These are phyloP conservation scores for Amesomyces nigricolor DNA, from an alignment of 2,329 filamentous ascomycete species.

Conservation along the genomic window DNA sequence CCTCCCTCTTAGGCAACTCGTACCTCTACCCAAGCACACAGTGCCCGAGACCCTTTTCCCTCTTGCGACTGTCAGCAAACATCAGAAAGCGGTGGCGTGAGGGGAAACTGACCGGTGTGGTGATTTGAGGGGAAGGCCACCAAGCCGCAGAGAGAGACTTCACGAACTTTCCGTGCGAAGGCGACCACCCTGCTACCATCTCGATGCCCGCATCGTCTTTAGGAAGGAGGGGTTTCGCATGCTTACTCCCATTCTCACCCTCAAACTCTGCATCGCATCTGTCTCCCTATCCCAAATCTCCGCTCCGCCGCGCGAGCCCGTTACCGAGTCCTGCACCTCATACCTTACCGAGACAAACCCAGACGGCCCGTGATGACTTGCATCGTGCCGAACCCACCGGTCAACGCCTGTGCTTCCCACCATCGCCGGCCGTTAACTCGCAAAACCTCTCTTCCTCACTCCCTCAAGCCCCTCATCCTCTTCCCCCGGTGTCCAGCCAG, in stretches of 20 bases:
- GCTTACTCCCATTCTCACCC: neutral
- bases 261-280: no score
- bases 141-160: neutral
- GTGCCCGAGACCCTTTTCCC: neutral
- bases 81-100: neutral
- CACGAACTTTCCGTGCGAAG: no score
- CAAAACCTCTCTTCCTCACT: neutral
- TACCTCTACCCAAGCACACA: neutral
- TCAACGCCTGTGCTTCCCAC: conserved; percentile 11
- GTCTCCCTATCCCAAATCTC: no score
- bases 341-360: neutral
- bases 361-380: neutral
- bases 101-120: neutral
- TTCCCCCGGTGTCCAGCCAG: neutral
- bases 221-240: neutral
- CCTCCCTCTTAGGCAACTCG: neutral
- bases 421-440: neutral
- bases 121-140: neutral
- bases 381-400: neutral
- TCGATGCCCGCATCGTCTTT: neutral
- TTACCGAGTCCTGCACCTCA: neutral
- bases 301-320: no score
- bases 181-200: no score
- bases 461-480: neutral
- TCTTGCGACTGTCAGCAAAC: neutral